phyloP scores from a whole-genome alignment of 1,139 yeast species.

The Candida dubliniensis region DNA sequence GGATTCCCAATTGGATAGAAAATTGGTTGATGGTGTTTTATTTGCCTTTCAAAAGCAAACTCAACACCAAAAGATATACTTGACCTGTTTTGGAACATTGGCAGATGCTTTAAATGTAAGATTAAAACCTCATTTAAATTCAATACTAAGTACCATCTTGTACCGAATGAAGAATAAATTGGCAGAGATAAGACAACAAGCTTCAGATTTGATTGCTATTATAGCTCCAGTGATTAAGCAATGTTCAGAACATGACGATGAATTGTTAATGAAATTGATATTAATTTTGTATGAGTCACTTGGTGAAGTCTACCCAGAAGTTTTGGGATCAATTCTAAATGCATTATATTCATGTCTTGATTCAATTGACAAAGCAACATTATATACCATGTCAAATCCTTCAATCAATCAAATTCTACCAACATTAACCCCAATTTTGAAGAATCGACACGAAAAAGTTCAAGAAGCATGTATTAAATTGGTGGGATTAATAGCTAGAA shows the following conservation, averaged over 20 bases:
- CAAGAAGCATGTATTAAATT: constrained; percentile 81
- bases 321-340: constrained; percentile 76
- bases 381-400: constrained; percentile 67
- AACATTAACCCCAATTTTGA: constrained; percentile 84
- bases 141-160: constrained; percentile 71
- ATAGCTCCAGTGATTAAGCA: constrained; percentile 66
- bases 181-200: constrained; percentile 77
- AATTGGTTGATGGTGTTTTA: constrained; percentile 79
- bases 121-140: constrained; percentile 71
- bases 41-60: constrained; percentile 83
- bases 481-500: constrained; percentile 80
- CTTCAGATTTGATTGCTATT: constrained; percentile 73
- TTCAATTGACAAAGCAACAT: constrained; percentile 42
- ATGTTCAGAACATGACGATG: constrained; percentile 55
- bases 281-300: constrained; percentile 83
- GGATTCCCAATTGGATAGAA: constrained; percentile 51
- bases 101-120: constrained; percentile 68
- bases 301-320: constrained; percentile 96
- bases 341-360: constrained; percentile 58
- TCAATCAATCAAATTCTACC: constrained; percentile 84
- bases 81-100: constrained; percentile 67
- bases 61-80: constrained; percentile 49
- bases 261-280: constrained; percentile 64
- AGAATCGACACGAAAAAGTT: constrained; percentile 88
- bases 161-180: constrained; percentile 73